Base-by-base conservation (phyloP, 2,329 filamentous ascomycete species). In the Colletotrichum brevisporum region DNA sequence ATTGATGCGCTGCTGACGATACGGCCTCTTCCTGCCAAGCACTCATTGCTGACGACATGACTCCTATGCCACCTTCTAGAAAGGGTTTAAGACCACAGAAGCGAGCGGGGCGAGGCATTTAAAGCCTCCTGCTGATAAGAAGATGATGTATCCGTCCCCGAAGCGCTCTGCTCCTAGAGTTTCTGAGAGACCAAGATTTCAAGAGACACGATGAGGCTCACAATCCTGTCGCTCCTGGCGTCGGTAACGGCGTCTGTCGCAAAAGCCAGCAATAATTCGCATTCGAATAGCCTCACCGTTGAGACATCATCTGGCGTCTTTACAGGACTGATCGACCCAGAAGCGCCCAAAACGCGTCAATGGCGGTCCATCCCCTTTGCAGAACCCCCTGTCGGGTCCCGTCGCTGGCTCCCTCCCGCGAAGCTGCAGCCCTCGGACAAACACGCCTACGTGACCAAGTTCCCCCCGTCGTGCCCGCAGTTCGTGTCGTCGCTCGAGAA, bases 361-460 rank as follows among this genome's bases (percentile, higher is more conserved):
- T 82, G 80, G 68, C 79, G 78, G 47, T 73, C 75, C 47, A 79
- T 82, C 45, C 78, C 79, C 1, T 83, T 79, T 66, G 79, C 79
- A 4, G 73, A 81, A 57, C 77, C 80, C 3, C 79, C 79, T 0
- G 70, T 81, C 9, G 71, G 69, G 15, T 67, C 72, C 5, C 73
- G 75, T 16, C 77, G 78, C 45, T 78, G 75, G 72, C 72, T 75
- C 18, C 75, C 78, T 31, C 76, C 76, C 10, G 70, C 73, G 67
- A 72, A 73, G 51, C 72, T 75, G 13, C 65, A 60, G 52, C 63
- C 72, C 13, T 74, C 76, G 3, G 61, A 64, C 41, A 71, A 74
- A 43, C 74, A 76, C 55, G 71, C 73, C 67, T 74, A 74, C 45
- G 70, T 75, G 15, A 76, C 75, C 8, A 71, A 72, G 31, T 76